Evolutionary conservation across 495 filamentous ascomycete genomes (phyloP), one percentile per base, ranked within the genome.

Genomic region (Daldinia vernicosa): DNA sequence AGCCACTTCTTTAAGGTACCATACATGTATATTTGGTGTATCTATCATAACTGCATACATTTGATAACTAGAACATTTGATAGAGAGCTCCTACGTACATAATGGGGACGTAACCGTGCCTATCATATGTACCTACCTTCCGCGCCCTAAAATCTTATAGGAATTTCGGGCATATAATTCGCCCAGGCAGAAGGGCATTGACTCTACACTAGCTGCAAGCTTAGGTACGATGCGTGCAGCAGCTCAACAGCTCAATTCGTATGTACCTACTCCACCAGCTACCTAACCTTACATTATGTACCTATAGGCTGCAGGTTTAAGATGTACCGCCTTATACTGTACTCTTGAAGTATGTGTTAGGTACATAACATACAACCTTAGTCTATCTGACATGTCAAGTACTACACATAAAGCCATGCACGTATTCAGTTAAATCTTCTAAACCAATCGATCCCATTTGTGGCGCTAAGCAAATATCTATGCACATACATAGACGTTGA

Each of bases 141-240:
- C 4, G 4, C 50, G 22, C 50, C 50, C 12, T 53, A 30, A 53
- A 53, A 53, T 53, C 50, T 53, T 53, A 53, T 53, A 30, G 27
- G 27, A 53, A n/a, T 27, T 28, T 17, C 24, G 0, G 43, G 3
- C 43, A 47, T 47, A 1, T 24, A 47, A 47, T 53, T 53, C 50
- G 24, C 6, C 50, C 12, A 53, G 6, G 50, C 11, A 24, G 50
- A 53, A 47, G 15, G n/a, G 24, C 50, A 11, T 27, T 52, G 17
- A 15, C 14, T 28, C 9, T 3, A 15, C 14, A 15, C 9, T 3
- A 27, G 47, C 15, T 52, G 17, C 24, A 5, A 17, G 19, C 26
- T 19, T 17, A 45, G 40, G 6, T 45, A 24, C 47, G 5, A 27
- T 37, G 19, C 30, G n/a, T n/a, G n/a, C n/a, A n/a, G n/a, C n/a